These are phyloP conservation scores for Cynara cardunculus DNA, from an alignment of 129 eudicot genomes.

Conservation along the genomic window DNA sequence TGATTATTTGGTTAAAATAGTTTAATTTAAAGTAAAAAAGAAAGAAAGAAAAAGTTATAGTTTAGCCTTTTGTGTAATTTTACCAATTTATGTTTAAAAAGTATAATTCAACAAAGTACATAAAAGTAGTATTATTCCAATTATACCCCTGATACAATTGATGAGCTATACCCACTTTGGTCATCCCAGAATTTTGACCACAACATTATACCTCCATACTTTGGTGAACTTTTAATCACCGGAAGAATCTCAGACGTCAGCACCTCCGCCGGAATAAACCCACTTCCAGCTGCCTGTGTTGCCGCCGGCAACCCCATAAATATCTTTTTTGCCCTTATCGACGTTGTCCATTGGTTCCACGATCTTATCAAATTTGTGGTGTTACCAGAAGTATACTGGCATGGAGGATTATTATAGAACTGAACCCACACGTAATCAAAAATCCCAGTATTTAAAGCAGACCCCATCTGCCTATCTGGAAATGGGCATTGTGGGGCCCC, in stretches of 20 bases:
- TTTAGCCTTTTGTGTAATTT: neutral
- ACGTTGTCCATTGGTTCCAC: constrained; percentile 57
- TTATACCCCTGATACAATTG: constrained; percentile 39
- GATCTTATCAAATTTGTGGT: constrained; percentile 29
- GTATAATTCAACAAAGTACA: constrained; percentile 3
- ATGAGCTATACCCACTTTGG: constrained; percentile 52
- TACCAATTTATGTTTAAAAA: neutral
- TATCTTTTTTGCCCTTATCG: constrained; percentile 30
- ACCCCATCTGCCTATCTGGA: constrained; percentile 41
- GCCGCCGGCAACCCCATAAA: constrained; percentile 84
- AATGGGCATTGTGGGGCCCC: constrained; percentile 62
- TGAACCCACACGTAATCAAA: constrained; percentile 80
- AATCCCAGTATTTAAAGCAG: constrained; percentile 40
- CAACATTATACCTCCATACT: constrained; percentile 83
- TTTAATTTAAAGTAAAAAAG: no score
- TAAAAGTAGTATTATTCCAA: neutral
- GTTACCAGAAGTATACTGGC: constrained; percentile 43
- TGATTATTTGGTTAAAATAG: neutral
- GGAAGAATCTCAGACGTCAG: constrained; percentile 48
- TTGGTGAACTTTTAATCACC: constrained; percentile 45
- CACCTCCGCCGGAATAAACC: constrained; percentile 58
- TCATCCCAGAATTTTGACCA: constrained; percentile 71
- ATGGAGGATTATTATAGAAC: constrained; percentile 66
- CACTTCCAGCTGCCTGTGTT: constrained; percentile 65
- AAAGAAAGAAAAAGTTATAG: neutral